A percentile compares a stretch with the other conserved stretches of the same genome.
Conservation (phyloP, 2,329 filamentous ascomycete species). For the Microdochium bolleyi region DNA sequence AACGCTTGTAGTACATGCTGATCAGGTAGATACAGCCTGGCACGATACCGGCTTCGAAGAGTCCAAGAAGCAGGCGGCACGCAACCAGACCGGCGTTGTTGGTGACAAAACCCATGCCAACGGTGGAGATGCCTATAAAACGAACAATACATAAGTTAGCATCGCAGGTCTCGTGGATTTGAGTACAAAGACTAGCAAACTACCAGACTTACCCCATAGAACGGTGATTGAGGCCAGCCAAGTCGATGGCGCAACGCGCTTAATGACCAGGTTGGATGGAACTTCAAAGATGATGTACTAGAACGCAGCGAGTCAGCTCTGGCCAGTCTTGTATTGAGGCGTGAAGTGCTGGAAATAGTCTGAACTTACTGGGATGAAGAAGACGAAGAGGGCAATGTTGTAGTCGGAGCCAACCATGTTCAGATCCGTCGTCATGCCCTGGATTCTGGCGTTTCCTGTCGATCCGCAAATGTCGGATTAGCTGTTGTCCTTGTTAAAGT, state of each 20-base stretch:
- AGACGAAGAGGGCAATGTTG: slow-evolving; percentile 24
- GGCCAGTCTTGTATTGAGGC: too few species aligned
- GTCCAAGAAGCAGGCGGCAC: slow-evolving; percentile 20
- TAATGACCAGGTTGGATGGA: slow-evolving; percentile 19
- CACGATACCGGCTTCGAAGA: slow-evolving; percentile 26
- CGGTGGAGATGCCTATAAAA: slow-evolving; percentile 25
- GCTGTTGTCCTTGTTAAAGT: too few species aligned
- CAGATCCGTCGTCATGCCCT: slow-evolving; percentile 22
- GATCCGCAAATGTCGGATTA: too few species aligned
- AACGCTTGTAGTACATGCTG: slow-evolving; percentile 22
- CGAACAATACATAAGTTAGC: too few species aligned
- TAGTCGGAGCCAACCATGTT: slow-evolving; percentile 24
- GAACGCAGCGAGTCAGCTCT: too few species aligned
- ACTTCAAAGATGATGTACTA: slow-evolving; percentile 22
- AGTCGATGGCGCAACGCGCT: slow-evolving; percentile 6
- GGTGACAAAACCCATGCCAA: slow-evolving; percentile 17
- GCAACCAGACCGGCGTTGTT: slow-evolving; percentile 16
- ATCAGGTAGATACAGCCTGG: slow-evolving; percentile 24
- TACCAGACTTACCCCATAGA: slow-evolving; percentile 9
- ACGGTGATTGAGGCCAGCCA: neutral
- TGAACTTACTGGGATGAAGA: slow-evolving; percentile 23
- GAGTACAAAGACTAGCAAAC: too few species aligned
- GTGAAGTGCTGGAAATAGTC: too few species aligned
- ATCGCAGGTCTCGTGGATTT: too few species aligned
- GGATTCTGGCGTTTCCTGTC: slow-evolving; percentile 24